Evolutionary conservation across 805 yeast species (phyloP).

Genomic region (Zygoascus biomembranicola): DNA sequence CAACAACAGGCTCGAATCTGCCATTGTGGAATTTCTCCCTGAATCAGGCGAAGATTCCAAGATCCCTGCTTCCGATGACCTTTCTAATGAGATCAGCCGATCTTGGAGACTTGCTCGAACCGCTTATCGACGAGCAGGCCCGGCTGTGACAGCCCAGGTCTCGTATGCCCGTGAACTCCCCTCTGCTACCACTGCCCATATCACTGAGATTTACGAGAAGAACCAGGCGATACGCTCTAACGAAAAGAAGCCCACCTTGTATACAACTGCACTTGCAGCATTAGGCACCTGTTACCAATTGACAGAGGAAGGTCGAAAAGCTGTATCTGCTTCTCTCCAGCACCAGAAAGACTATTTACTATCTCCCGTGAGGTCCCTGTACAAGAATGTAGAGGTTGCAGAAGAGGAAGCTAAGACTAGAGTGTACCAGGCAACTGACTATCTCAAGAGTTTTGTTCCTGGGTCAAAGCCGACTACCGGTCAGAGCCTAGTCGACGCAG

Average conservation of each 20-base stretch:
- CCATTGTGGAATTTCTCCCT: conserved; percentile 41
- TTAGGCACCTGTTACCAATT: conserved; percentile 8
- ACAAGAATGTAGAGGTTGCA: conserved; percentile 1
- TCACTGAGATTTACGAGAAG: conserved; percentile 11
- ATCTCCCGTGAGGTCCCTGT: not conserved
- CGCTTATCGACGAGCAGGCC: conserved; percentile 18
- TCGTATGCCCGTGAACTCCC: conserved; percentile 11
- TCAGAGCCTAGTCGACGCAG: not conserved
- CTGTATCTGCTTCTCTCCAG: not conserved
- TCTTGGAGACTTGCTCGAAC: conserved; percentile 39
- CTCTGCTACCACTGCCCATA: conserved; percentile 13
- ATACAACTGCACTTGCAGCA: conserved; percentile 2
- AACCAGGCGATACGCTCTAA: conserved; percentile 7
- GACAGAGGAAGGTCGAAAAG: conserved; percentile 1
- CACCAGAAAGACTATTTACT: not conserved
- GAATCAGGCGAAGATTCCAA: conserved; percentile 18
- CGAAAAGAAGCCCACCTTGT: conserved; percentile 1
- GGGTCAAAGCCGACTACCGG: not conserved
- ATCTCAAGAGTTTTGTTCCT: conserved; percentile 1
- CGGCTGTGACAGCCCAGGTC: conserved; percentile 16
- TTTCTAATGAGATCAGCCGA: conserved; percentile 51
- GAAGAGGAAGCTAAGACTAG: conserved; percentile 1
- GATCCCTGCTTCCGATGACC: conserved; percentile 35
- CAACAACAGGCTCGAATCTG: conserved; percentile 43
- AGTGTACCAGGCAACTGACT: conserved; percentile 1